phyloP scores from a whole-genome alignment of 2,329 filamentous ascomycete species.

The Chaetothyriales sp. region DNA sequence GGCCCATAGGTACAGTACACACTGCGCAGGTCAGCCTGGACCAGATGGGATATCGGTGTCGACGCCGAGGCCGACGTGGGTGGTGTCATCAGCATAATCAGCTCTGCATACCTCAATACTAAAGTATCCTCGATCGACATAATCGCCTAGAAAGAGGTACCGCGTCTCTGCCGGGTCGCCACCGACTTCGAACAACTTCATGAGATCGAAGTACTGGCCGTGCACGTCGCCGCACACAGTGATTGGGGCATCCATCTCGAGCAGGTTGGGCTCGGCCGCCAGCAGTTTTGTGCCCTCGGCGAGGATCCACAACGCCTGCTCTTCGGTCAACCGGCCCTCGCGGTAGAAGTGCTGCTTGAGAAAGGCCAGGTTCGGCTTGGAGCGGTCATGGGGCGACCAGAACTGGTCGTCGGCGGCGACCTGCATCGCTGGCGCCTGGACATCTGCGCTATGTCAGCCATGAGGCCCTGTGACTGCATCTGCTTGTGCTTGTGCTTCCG shows the following conservation, averaged over 20 bases:
- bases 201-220: constrained; percentile 96
- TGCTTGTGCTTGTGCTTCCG: background rate
- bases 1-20: constrained; percentile 92
- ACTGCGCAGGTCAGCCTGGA: constrained; percentile 36
- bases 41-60: background rate
- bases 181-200: constrained; percentile 98
- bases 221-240: constrained; percentile 97
- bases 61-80: constrained; percentile 5
- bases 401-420: constrained; percentile 90
- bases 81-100: background rate
- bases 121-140: constrained; percentile 96
- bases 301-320: constrained; percentile 94
- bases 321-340: constrained; percentile 89
- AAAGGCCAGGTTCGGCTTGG: constrained; percentile 84
- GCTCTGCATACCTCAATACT: constrained; percentile 60
- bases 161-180: constrained; percentile 91
- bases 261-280: constrained; percentile 77
- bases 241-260: constrained; percentile 99
- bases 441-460: constrained; percentile 45
- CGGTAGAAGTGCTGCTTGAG: constrained; percentile 98
- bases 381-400: constrained; percentile 68
- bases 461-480: background rate
- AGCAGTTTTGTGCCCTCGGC: constrained; percentile 74
- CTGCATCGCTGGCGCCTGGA: constrained; percentile 89
- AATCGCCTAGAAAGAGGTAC: constrained; percentile 94